A percentile compares a stretch with the other conserved stretches of the same genome.
These are phyloP conservation scores for Artemisia argyi DNA, from an alignment of 129 eudicot genomes.

Conservation along the genomic window DNA sequence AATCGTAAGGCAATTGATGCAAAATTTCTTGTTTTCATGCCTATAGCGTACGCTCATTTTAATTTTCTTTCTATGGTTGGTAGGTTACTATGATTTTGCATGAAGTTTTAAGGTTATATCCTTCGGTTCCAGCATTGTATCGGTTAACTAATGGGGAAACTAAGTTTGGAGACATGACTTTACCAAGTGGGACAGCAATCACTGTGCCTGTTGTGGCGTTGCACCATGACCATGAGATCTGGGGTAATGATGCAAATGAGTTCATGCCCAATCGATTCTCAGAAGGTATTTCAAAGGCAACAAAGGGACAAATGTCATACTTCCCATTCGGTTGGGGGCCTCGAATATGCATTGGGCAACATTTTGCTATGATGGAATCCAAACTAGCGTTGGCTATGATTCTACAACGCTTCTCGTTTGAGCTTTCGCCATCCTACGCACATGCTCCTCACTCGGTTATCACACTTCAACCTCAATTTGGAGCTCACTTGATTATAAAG, in stretches of 20 bases:
- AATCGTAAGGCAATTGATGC: conserved; percentile 18
- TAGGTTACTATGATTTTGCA: conserved; percentile 70
- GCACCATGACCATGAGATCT: conserved; percentile 52
- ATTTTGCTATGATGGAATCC: conserved; percentile 49
- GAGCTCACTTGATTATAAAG: conserved; percentile 37
- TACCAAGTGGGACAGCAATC: conserved; percentile 51
- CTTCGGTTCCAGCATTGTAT: conserved; percentile 55
- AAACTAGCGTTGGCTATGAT: conserved; percentile 34
- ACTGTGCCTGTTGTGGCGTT: conserved; percentile 46
- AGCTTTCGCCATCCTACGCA: conserved; percentile 27
- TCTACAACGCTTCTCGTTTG: conserved; percentile 33
- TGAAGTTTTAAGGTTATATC: conserved; percentile 68
- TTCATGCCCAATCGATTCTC: conserved; percentile 72
- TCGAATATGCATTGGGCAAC: conserved; percentile 63
- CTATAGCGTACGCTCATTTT: neutral
- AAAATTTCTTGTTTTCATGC: neutral
- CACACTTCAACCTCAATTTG: conserved; percentile 43
- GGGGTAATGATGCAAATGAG: conserved; percentile 65
- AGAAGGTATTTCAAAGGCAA: conserved; percentile 59
- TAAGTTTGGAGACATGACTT: conserved; percentile 44
- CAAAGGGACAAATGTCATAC: conserved; percentile 52
- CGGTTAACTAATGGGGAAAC: conserved; percentile 43
- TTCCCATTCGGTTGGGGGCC: conserved; percentile 83
- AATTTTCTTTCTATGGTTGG: neutral
- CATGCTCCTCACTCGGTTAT: conserved; percentile 35